phyloP scores from a whole-genome alignment of 441 rosid genomes.

The Gossypium gossypioides region DNA sequence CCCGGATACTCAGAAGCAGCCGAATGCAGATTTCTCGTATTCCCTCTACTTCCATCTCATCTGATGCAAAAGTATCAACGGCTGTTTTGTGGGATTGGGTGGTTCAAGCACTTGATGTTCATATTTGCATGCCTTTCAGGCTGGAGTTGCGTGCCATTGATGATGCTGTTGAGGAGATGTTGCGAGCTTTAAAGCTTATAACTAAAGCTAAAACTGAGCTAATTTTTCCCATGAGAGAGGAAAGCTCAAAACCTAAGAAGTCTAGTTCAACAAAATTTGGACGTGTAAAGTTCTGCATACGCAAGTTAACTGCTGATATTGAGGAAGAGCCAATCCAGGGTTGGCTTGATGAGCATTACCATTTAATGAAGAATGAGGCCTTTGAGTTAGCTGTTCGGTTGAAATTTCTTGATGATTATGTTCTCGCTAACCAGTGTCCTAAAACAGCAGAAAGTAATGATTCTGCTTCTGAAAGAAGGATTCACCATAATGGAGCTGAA shows the following conservation, averaged over 20 bases:
- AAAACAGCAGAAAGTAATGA: constrained; percentile 54
- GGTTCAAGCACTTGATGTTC: constrained; percentile 88
- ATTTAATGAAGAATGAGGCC: constrained; percentile 76
- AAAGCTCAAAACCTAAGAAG: constrained; percentile 61
- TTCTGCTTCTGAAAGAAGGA: constrained; percentile 38
- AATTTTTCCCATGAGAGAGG: constrained; percentile 51
- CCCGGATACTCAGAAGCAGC: constrained; percentile 68
- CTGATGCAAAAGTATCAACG: constrained; percentile 31
- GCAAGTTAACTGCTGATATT: constrained; percentile 75
- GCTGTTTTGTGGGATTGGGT: constrained; percentile 89
- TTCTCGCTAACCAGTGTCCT: constrained; percentile 33
- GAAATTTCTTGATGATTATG: constrained; percentile 70
- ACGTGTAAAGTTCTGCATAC: constrained; percentile 60
- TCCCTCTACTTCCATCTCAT: constrained; percentile 53
- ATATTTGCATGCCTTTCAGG: constrained; percentile 85
- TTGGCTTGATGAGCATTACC: constrained; percentile 98
- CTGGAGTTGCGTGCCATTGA: constrained; percentile 95
- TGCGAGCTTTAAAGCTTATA: constrained; percentile 77
- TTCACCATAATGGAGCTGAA: constrained; percentile 51
- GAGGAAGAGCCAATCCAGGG: constrained; percentile 99
- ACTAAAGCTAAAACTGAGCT: constrained; percentile 59
- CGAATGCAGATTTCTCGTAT: constrained; percentile 96
- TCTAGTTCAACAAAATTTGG: constrained; percentile 64
- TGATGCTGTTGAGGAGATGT: constrained; percentile 93
- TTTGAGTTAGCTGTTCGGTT: constrained; percentile 86